Base-by-base conservation (phyloP, 129 eudicot species). In the Artemisia annua region DNA sequence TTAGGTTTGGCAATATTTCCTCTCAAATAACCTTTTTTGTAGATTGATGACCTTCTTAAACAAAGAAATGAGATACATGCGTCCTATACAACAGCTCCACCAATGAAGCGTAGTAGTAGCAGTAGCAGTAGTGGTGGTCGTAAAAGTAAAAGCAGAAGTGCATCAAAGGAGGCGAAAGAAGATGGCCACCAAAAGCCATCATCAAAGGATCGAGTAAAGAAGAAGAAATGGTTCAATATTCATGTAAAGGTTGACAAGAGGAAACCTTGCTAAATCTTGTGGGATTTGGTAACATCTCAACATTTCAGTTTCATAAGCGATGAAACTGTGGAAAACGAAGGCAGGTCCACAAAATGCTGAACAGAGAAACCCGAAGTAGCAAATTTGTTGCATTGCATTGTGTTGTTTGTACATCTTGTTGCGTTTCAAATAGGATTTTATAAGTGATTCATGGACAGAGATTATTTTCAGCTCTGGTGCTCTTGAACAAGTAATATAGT, bases 151-250 rank as follows among this genome's bases (percentile, higher is more conserved):
- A 90, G 53, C 59, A 82, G 82, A 73, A 82, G 85, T 63, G 60
- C 63, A 5, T 43, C 80, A 19, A 93, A 84, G 81, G 96, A 90
- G 35, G 50, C 70, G 0, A 85, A 69, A 75, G 98, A 86, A 78
- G 98, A 86, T 7, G 87, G 82, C 13, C 83, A 75, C 49, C 83
- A 77, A 51, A 94, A 84, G 81, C 54, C 90, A 4, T 67, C 84
- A 11, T 48, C 24, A 55, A 83, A 83, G 76, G 91, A 90, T 11
- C 71, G 86, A 28, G 16, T 78, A 44, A 94, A 86, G 91, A 94
- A 90, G 88, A 90, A 90, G 71, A 90, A 80, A 86, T 94, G 98
- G 98, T 94, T 75, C 80, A 88, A 94, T 75, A 84, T 94, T 83
- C 97, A 71, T 74, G 73, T 88, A 30, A 94, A 94, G 76, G 96